phyloP scores from a whole-genome alignment of 345 rosid species.

The Brassica napus region DNA sequence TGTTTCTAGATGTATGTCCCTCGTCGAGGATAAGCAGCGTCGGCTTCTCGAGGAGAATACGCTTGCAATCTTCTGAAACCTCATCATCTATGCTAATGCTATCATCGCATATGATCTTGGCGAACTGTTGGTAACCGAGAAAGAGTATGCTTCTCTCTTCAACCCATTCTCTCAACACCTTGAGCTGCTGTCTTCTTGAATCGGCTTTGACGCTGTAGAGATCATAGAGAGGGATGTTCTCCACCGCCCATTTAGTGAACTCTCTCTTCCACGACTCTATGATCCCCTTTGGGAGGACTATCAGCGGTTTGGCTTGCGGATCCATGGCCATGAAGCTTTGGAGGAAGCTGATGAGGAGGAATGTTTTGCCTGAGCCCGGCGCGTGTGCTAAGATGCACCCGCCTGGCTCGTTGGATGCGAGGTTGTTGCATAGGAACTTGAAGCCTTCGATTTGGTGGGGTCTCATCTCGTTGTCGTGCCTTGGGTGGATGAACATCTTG shows the following conservation, averaged over 20 bases:
- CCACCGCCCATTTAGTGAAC: slow-evolving; percentile 76
- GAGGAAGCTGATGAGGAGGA: slow-evolving; percentile 84
- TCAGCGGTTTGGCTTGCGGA: slow-evolving; percentile 77
- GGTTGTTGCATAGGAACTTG: slow-evolving; percentile 68
- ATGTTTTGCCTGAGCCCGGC: slow-evolving; percentile 97
- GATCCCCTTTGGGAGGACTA: slow-evolving; percentile 85
- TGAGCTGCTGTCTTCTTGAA: slow-evolving; percentile 62
- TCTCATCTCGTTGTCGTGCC: slow-evolving; percentile 78
- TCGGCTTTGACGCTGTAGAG: slow-evolving; percentile 78
- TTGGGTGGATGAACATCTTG: slow-evolving; percentile 77
- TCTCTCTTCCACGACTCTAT: slow-evolving; percentile 87
- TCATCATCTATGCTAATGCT: slow-evolving; percentile 26
- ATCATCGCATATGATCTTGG: slow-evolving; percentile 64
- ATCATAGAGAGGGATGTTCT: slow-evolving; percentile 66
- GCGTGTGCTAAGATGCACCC: slow-evolving; percentile 97
- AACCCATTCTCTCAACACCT: slow-evolving; percentile 68
- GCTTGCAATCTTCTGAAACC: slow-evolving; percentile 47
- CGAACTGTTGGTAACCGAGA: slow-evolving; percentile 86
- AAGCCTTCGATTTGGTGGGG: slow-evolving; percentile 93
- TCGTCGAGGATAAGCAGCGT: slow-evolving; percentile 84
- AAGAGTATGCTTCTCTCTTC: slow-evolving; percentile 74
- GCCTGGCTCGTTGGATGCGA: slow-evolving; percentile 71
- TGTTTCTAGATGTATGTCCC: slow-evolving; percentile 87
- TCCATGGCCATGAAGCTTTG: slow-evolving; percentile 85
- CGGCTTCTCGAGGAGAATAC: slow-evolving; percentile 68